A percentile compares a stretch with the other conserved stretches of the same genome.
phyloP scores from a whole-genome alignment of 2,329 filamentous ascomycete genomes.

The Ophiostoma australiae region DNA sequence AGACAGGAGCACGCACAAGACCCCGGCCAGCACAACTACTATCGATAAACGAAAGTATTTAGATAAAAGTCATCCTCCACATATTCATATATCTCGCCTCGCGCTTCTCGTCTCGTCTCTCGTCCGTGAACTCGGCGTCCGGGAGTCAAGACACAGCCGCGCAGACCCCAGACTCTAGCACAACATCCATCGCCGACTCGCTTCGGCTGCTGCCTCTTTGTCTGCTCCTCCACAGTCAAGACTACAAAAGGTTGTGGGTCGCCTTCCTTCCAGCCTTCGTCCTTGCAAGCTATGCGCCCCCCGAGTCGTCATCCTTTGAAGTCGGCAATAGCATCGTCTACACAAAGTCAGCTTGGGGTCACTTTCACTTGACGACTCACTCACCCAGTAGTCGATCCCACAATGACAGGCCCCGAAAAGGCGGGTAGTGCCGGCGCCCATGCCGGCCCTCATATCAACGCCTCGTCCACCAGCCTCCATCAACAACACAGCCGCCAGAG shows the following conservation, averaged over 20 bases:
- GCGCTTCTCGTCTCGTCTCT: background rate
- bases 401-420: background rate
- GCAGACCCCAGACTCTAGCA: background rate
- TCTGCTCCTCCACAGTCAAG: background rate
- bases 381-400: background rate
- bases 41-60: background rate
- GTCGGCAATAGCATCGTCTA: background rate
- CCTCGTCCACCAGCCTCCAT: constrained; percentile 1
- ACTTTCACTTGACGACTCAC: background rate
- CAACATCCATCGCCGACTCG: constrained; percentile 6
- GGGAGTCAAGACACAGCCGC: background rate
- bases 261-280: background rate
- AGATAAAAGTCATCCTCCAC: background rate
- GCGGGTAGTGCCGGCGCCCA: background rate
- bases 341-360: background rate
- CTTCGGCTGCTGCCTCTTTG: constrained; percentile 4
- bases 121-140: constrained; percentile 1
- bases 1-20: background rate
- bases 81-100: constrained; percentile 7
- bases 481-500: constrained; percentile 6
- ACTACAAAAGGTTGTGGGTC: background rate
- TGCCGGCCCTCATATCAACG: background rate
- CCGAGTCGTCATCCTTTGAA: background rate
- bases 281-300: background rate
- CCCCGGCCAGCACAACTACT: background rate